Evolutionary conservation across 2,329 filamentous ascomycete genomes (phyloP), one percentile per base, ranked within the genome.

Genomic region (Aspergillus intermedius): DNA sequence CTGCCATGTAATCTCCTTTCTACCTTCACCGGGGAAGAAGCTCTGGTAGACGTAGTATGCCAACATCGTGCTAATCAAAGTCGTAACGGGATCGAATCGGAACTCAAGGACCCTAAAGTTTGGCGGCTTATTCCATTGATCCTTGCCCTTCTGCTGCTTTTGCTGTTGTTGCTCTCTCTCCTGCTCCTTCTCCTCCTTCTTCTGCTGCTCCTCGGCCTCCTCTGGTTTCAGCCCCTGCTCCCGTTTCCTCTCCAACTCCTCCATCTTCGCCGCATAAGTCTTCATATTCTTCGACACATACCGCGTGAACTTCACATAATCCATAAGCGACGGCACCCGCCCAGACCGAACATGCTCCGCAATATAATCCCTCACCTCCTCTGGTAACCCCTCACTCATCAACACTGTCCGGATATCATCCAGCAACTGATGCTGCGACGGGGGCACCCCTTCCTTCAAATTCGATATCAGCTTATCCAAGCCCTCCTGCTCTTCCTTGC

Each of bases 1-100:
- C 72, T 98, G 91, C 88, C 90, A 98, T 48, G 93, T 97, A 50
- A 98, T 96, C 65, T 98, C 91, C 62, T 83, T 77, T 48, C 74
- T 77, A 53, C 76, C 78, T 54, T 87, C 83, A 17, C 79, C 78
- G 3, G 84, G 84, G 50, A 88, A 78, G 49, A 91, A 72, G 54
- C 80, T 76, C 48, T 78, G 74, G 67, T 82, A 85, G 43, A 83
- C 65, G 48, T 86, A 74, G 62, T 83, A 87, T 9, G 80, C 73
- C 30, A 84, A 68, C 57, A 87, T 77, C 15, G 78, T 70, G 25
- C 77, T 77, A 42, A 84, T 72, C 28, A 85, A 57, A 54, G 79
- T 73, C 19, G 77, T 79, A 49, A 74, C 74, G 34, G 75, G 71
- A 63, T 84, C 81, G 57, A 75, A 57, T 47, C 74, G 77, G 61